Evolutionary conservation across 805 yeast species (phyloP).

Genomic region (Nakazawaea pomicola): DNA sequence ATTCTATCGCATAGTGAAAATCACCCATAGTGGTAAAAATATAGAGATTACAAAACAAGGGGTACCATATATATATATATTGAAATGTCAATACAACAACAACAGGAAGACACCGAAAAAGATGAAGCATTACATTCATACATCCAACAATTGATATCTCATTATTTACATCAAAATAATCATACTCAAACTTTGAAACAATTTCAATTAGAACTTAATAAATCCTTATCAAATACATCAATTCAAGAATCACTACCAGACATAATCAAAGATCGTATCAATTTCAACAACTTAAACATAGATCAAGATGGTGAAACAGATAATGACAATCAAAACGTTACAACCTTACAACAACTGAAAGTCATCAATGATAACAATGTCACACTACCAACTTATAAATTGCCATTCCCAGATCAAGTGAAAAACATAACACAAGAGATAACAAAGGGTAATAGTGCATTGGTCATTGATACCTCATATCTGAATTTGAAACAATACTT

Average conservation of each 20-base stretch:
- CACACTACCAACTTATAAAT: slow-evolving; percentile 22
- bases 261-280: slow-evolving; percentile 29
- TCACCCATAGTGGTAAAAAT: neutral
- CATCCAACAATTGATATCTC: slow-evolving; percentile 44
- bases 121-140: slow-evolving; percentile 17
- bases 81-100: neutral
- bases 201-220: slow-evolving; percentile 43
- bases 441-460: slow-evolving; percentile 13
- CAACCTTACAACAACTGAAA: slow-evolving; percentile 21
- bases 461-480: slow-evolving; percentile 21
- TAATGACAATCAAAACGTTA: slow-evolving; percentile 7
- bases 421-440: too few species aligned
- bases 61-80: too few species aligned
- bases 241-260: slow-evolving; percentile 31
- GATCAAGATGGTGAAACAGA: neutral
- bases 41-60: neutral
- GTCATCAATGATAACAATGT: slow-evolving; percentile 18
- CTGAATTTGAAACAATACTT: slow-evolving; percentile 17
- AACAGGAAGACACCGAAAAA: slow-evolving; percentile 14
- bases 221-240: slow-evolving; percentile 21
- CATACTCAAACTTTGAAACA: slow-evolving; percentile 39
- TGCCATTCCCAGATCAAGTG: slow-evolving; percentile 17
- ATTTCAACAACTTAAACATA: slow-evolving; percentile 19
- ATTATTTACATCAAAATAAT: slow-evolving; percentile 49
- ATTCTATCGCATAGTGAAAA: neutral